Percentiles rank a stretch among this genome's conserved stretches.
phyloP scores from a whole-genome alignment of 768 basidiomycete species.

The Boletus speciosus region DNA sequence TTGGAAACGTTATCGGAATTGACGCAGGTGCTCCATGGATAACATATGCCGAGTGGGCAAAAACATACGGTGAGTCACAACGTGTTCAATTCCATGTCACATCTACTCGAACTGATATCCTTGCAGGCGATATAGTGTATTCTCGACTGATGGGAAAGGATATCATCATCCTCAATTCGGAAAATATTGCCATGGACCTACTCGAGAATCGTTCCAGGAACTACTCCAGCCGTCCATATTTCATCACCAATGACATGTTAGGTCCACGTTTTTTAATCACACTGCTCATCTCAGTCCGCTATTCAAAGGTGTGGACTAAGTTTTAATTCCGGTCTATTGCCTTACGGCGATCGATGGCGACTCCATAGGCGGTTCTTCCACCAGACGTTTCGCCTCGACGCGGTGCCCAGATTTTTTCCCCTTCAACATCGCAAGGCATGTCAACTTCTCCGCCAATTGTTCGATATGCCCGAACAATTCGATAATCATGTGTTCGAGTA shows the following conservation, averaged over 20 bases:
- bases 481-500: conserved; percentile 33
- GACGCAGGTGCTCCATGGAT: conserved; percentile 1
- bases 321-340: conserved; percentile 10
- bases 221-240: conserved; percentile 10
- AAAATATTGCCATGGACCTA: conserved; percentile 3
- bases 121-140: conserved; percentile 6
- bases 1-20: conserved; percentile 6
- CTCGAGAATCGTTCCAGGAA: conserved; percentile 6
- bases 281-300: not conserved
- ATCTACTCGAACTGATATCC: not conserved
- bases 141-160: conserved; percentile 2
- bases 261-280: not conserved
- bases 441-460: conserved; percentile 29
- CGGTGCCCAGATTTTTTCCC: conserved; percentile 22
- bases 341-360: conserved; percentile 26
- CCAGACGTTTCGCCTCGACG: conserved; percentile 11
- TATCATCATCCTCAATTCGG: conserved; percentile 11
- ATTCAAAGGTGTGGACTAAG: conserved; percentile 15
- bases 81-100: too few relatives aligned
- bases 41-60: conserved; percentile 10
- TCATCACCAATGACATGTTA: conserved; percentile 2
- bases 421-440: conserved; percentile 28
- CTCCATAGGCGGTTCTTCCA: conserved; percentile 22
- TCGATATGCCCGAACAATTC: conserved; percentile 32
- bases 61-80: not conserved